Evolutionary conservation across 2,329 filamentous ascomycete genomes (phyloP).

Genomic region (Hyphodiscus sp.): DNA sequence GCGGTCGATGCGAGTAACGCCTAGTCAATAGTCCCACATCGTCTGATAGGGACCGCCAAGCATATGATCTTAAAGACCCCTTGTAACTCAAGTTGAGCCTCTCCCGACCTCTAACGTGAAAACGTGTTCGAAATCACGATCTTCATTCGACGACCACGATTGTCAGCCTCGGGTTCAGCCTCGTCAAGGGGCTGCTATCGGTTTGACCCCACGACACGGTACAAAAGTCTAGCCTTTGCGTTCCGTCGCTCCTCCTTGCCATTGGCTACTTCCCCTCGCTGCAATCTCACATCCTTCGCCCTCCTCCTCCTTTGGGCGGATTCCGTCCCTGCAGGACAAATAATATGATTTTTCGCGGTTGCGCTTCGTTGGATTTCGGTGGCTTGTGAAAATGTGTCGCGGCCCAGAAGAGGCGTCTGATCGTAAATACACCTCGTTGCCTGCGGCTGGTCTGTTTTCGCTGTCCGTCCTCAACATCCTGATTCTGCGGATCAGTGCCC

Average conservation of each 20-base stretch:
- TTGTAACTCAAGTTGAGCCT: background rate
- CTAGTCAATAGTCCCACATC: background rate
- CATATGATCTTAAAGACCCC: background rate
- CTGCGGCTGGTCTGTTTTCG: background rate
- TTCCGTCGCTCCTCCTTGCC: background rate
- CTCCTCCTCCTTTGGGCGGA: background rate
- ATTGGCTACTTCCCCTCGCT: background rate
- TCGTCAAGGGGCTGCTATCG: background rate
- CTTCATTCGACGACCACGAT: background rate
- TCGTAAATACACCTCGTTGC: background rate
- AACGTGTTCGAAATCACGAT: background rate
- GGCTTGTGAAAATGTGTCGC: background rate
- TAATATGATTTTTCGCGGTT: background rate
- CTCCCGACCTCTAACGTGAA: background rate
- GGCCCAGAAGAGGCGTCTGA: background rate
- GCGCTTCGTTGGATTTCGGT: background rate
- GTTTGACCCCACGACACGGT: background rate
- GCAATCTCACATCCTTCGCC: background rate
- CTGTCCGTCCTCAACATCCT: background rate
- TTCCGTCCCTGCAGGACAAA: background rate
- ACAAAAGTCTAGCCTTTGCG: background rate
- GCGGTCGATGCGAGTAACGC: background rate
- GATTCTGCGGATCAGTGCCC: background rate
- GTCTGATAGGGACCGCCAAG: background rate
- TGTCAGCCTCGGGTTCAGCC: constrained; percentile 1